Evolutionary conservation across 805 yeast species (phyloP), one percentile per base, ranked within the genome.

Genomic region (Saccharomycopsis microspora): DNA sequence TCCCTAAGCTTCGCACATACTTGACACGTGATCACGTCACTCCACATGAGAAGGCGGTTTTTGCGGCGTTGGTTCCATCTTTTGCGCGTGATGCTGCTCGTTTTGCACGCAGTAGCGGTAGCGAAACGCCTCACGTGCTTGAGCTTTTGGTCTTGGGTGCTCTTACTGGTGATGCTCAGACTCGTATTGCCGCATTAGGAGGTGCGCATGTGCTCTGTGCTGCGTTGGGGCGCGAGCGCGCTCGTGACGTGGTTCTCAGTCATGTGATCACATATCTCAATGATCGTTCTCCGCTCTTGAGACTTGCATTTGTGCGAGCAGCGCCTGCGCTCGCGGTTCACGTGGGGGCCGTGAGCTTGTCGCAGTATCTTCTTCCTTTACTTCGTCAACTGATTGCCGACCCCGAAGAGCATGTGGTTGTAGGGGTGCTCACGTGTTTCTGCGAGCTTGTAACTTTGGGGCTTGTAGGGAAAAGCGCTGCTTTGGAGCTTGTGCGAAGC

Each of bases 201-300:
- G 78, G 85, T 51, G 81, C 89, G n/a, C 66, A 83, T 5, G 85
- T 88, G 0, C 62, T 93, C 3, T 86, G 96, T 56, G 70, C 80
- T 6, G 84, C 83, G 50, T 80, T 93, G 59, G 96, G 96, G 0
- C 78, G 82, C 47, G 95, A 86, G 47, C 85, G 80, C 55, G 83
- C 96, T 0, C 89, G 85, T 58, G 97, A 93, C 60, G 69, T 93
- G 39, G 79, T 93, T 28, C 64, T 93, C 42, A 88, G 96, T 41
- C 97, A 93, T 66, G 67, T 89, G 48, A 89, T 93, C 41, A 89
- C 97, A 0, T 93, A 88, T 58, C 65, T 93, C 53, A 93, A 93
- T 61, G 96, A 89, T 58, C 72, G 78, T 47, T 78, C 80, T 57
- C 66, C 82, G 0, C 72, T 77, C 27, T 66, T 93, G 28, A 69